phyloP scores from a whole-genome alignment of 2,329 filamentous ascomycete species.

The Kalmusia sp. region DNA sequence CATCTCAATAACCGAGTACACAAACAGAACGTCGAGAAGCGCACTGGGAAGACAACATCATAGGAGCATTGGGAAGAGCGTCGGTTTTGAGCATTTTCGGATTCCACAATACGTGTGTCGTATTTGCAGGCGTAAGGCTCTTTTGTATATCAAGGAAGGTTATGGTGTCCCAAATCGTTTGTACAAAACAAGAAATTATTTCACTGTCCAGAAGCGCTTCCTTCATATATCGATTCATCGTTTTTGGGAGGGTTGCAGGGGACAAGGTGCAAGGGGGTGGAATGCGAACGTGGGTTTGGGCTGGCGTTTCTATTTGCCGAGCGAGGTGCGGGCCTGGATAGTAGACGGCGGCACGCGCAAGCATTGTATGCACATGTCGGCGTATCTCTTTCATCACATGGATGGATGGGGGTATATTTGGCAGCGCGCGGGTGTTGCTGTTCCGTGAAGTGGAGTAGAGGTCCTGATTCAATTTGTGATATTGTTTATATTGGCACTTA shows the following conservation, averaged over 20 bases:
- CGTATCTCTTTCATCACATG: not conserved
- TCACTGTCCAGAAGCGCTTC: constrained; percentile 4
- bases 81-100: too few species aligned
- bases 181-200: constrained; percentile 22
- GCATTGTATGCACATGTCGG: not conserved
- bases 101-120: constrained; percentile 9
- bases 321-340: not conserved
- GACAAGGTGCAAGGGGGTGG: constrained; percentile 8
- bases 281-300: constrained; percentile 27
- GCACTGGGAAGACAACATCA: constrained; percentile 27
- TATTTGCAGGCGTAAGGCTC: not conserved
- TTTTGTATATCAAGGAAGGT: constrained; percentile 2
- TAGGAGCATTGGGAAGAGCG: too few species aligned
- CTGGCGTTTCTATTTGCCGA: constrained; percentile 38
- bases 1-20: constrained; percentile 88
- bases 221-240: constrained; percentile 9
- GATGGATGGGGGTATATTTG: not conserved
- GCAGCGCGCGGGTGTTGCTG: constrained; percentile 3
- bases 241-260: constrained; percentile 10
- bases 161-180: constrained; percentile 9
- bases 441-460: constrained; percentile 19
- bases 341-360: too few species aligned
- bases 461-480: constrained; percentile 12
- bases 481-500: constrained; percentile 7
- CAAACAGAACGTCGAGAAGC: constrained; percentile 42